Conservation (phyloP, 176 grass and related monocot species). For the Rhynchospora pubera region DNA sequence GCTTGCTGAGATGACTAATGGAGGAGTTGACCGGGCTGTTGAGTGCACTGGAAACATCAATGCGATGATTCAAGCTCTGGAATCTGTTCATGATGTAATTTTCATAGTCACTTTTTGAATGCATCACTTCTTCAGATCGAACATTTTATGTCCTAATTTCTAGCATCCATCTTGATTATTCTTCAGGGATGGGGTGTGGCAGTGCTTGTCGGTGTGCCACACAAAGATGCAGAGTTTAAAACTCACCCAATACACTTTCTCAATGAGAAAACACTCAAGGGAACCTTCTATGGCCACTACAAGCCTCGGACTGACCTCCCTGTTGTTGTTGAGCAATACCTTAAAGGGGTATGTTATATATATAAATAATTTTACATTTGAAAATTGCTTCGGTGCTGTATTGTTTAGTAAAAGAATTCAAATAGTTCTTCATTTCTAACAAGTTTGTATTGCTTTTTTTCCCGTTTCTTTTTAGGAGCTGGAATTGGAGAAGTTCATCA, state of each 20-base stretch:
- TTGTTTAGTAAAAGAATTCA: too few species aligned
- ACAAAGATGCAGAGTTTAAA: slow-evolving; percentile 72
- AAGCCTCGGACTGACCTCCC: slow-evolving; percentile 64
- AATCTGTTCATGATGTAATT: slow-evolving; percentile 76
- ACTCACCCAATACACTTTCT: slow-evolving; percentile 72
- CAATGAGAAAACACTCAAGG: slow-evolving; percentile 72
- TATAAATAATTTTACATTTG: background rate
- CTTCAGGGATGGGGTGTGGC: slow-evolving; percentile 77
- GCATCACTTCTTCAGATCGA: background rate
- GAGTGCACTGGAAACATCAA: slow-evolving; percentile 79
- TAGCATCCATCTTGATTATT: background rate
- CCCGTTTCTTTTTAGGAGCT: slow-evolving; percentile 34
- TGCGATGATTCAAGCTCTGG: slow-evolving; percentile 76
- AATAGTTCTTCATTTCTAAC: too few species aligned
- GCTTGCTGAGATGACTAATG: slow-evolving; percentile 77
- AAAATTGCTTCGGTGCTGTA: too few species aligned
- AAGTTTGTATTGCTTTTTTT: background rate
- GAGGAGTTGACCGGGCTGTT: slow-evolving; percentile 54
- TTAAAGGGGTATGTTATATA: slow-evolving; percentile 45
- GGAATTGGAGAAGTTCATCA: slow-evolving; percentile 96
- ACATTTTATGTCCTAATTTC: background rate
- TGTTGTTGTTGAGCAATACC: slow-evolving; percentile 77
- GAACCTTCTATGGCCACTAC: slow-evolving; percentile 92
- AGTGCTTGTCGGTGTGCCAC: slow-evolving; percentile 69
- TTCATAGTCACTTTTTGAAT: background rate